Conservation (phyloP, 2,329 filamentous ascomycete species). For the Fusarium floridanum region DNA sequence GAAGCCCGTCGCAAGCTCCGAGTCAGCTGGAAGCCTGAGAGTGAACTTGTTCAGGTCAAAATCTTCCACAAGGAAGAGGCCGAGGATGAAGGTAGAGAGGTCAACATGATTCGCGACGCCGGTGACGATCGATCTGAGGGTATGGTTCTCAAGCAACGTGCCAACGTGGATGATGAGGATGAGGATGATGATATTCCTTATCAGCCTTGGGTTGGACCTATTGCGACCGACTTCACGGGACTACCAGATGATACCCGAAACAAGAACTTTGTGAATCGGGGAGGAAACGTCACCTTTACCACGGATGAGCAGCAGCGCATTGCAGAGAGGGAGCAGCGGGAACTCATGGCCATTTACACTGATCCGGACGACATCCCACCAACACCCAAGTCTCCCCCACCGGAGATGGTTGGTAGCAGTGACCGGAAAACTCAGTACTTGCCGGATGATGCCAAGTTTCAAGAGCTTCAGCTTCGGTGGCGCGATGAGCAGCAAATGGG, state of each 20-base stretch:
- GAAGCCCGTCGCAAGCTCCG: constrained; percentile 77
- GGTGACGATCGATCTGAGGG: constrained; percentile 80
- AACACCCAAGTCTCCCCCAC: constrained; percentile 66
- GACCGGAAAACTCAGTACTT: constrained; percentile 52
- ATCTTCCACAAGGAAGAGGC: constrained; percentile 79
- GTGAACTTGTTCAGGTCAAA: constrained; percentile 74
- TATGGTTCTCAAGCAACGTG: constrained; percentile 73
- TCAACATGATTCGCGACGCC: constrained; percentile 78
- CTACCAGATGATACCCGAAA: constrained; percentile 61
- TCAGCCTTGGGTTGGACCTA: constrained; percentile 65
- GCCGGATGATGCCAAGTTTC: constrained; percentile 56
- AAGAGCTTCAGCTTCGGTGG: constrained; percentile 65
- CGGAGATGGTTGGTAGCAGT: constrained; percentile 46
- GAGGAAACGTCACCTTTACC: constrained; percentile 63
- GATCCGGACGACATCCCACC: constrained; percentile 67
- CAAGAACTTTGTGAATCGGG: constrained; percentile 66
- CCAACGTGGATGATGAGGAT: constrained; percentile 63
- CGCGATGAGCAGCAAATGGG: constrained; percentile 62
- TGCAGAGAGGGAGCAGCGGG: constrained; percentile 67
- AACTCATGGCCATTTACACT: constrained; percentile 73
- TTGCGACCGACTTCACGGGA: constrained; percentile 60
- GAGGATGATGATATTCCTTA: constrained; percentile 70
- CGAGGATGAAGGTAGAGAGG: constrained; percentile 76
- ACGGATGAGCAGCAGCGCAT: constrained; percentile 70
- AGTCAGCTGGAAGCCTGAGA: constrained; percentile 78